Evolutionary conservation across 2,329 filamentous ascomycete species (phyloP), one percentile per base, ranked within the genome.

Genomic region (Aspergillus terreus): DNA sequence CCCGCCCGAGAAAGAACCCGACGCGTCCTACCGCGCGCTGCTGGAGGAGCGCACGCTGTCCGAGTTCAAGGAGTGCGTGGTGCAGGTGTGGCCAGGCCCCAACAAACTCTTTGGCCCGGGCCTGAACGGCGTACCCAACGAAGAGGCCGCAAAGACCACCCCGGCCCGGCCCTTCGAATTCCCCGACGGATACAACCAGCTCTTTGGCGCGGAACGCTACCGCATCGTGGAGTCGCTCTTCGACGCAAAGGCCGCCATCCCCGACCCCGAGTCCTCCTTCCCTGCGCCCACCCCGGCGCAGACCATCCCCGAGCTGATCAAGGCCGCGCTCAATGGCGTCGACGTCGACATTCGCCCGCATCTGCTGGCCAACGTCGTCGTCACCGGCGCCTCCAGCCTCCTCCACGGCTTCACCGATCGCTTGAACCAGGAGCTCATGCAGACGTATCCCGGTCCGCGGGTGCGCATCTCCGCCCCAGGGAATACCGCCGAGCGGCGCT

Each of bases 21-120:
- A 77, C 61, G 80, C 83, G 25, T 91, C 88, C 1, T 97, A 92
- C 81, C 85, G 87, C 53, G 77, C 79, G 15, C 86, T 92, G 58
- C 86, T 97, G 72, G 92, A 99, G 76, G 94, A 97, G 71, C 88
- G 92, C 48, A 86, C 96, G 40, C 76, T 99, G 51, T 91, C 90
- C 35, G 91, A 96, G 69, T 99, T 95, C 82, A 99, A 99, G 76
- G 95, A 99, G 75, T 95, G 88, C 15, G 90, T 96, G 14, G 91
- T 97, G 25, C 91, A 96, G 73, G 85, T 92, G 12, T 99, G 94
- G 92, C 83, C 84, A 23, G 90, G 90, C 0, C 89, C 89, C 0
- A 86, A 86, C 53, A 81, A 84, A 55, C 84, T 90, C 63, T 70
- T 66, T 60, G 68, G 61, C 38, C 70, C 71, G n/a, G 61, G 65